phyloP scores from a whole-genome alignment of 257 asterid genomes.

The Nicotiana knightiana region DNA sequence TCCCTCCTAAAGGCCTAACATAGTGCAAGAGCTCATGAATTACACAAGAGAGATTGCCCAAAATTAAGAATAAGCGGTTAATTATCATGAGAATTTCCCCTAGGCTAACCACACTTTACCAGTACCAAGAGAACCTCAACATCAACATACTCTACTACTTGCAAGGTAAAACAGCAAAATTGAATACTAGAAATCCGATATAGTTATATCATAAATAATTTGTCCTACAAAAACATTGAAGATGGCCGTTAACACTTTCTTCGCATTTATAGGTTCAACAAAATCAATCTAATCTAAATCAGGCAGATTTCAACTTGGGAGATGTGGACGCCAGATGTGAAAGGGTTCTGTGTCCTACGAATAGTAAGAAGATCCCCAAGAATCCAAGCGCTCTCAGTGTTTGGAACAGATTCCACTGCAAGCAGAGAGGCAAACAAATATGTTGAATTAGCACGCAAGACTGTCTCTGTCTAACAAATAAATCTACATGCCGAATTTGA shows the following conservation, averaged over 20 bases:
- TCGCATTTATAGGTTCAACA: background rate
- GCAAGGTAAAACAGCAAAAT: background rate
- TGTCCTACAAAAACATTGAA: background rate
- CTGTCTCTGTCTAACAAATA: background rate
- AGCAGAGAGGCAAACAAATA: slow-evolving; percentile 8
- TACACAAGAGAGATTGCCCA: background rate
- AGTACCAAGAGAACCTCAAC: background rate
- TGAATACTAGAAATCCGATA: background rate
- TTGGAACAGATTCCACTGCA: slow-evolving; percentile 89
- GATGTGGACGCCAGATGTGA: slow-evolving; percentile 83
- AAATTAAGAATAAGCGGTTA: background rate
- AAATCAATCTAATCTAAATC: slow-evolving; percentile 10
- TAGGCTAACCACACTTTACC: background rate
- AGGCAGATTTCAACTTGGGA: slow-evolving; percentile 80
- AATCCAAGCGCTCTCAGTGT: slow-evolving; percentile 86
- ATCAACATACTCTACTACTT: background rate
- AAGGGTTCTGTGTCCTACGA: slow-evolving; percentile 85
- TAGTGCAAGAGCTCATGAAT: background rate
- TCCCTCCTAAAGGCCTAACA: background rate
- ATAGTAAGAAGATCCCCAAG: slow-evolving; percentile 74
- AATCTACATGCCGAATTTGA: background rate
- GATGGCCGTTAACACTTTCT: background rate
- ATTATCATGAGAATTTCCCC: background rate
- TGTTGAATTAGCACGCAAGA: slow-evolving; percentile 1
- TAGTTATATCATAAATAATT: background rate